phyloP scores from a whole-genome alignment of 164 flowering plant genomes.

The Protea cynaroides region DNA sequence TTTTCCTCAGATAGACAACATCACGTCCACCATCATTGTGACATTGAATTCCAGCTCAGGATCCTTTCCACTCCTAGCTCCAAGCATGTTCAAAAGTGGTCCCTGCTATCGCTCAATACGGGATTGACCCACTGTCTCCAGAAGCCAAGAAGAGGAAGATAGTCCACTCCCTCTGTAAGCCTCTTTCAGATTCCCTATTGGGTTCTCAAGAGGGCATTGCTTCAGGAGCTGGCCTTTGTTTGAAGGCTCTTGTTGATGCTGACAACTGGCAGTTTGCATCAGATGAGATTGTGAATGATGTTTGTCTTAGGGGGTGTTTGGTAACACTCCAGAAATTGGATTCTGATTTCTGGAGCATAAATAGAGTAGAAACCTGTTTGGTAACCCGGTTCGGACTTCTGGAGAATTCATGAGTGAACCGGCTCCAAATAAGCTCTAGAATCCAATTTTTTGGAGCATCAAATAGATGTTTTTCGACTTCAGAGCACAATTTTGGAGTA shows the following conservation, averaged over 20 bases:
- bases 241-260: constrained; percentile 86
- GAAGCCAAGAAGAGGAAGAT: constrained; percentile 60
- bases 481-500: too few relatives aligned
- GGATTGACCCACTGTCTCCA: constrained; percentile 69
- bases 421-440: too few relatives aligned
- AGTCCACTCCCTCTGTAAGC: constrained; percentile 73
- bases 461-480: too few relatives aligned
- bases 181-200: constrained; percentile 68
- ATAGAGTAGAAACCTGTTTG: too few relatives aligned
- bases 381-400: too few relatives aligned
- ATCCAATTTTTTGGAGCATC: too few relatives aligned
- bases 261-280: constrained; percentile 95
- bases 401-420: too few relatives aligned
- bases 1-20: constrained; percentile 70
- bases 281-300: constrained; percentile 73
- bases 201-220: constrained; percentile 69
- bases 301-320: too few relatives aligned
- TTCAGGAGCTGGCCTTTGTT: constrained; percentile 82
- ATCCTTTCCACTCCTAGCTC: constrained; percentile 77
- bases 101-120: constrained; percentile 84
- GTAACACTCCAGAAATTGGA: too few relatives aligned
- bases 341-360: too few relatives aligned
- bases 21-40: constrained; percentile 70
- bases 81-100: constrained; percentile 92
- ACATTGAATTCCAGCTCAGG: constrained; percentile 80